A percentile compares a stretch with the other conserved stretches of the same genome.
phyloP scores from a whole-genome alignment of 306 rosid genomes.

The Malus sieversii region DNA sequence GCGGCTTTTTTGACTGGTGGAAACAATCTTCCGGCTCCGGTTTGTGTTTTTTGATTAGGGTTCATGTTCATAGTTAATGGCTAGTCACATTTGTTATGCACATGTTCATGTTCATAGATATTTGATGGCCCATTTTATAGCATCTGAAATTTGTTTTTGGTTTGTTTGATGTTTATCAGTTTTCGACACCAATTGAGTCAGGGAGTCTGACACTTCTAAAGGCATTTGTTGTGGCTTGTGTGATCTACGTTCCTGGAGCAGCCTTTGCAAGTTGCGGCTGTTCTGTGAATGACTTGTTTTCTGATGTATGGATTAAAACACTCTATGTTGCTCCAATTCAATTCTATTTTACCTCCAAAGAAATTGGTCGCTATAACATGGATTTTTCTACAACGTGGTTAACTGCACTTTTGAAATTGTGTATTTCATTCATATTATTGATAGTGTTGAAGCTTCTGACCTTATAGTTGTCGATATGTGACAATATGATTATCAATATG shows the following conservation, averaged over 20 bases:
- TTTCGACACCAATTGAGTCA: conserved; percentile 6
- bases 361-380: background rate
- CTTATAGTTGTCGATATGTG: no score
- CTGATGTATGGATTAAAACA: conserved; percentile 1
- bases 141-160: background rate
- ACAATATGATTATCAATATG: no score
- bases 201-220: conserved; percentile 19
- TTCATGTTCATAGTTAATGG: background rate
- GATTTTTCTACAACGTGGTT: no score
- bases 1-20: conserved; percentile 16
- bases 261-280: conserved; percentile 13
- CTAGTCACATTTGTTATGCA: background rate
- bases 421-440: no score
- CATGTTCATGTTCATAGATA: background rate
- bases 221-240: conserved; percentile 10
- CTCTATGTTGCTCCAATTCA: background rate
- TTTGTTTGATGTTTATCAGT: conserved; percentile 5
- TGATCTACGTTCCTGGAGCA: conserved; percentile 15
- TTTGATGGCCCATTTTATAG: background rate
- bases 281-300: conserved; percentile 4
- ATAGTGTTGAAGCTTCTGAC: no score
- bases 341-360: background rate
- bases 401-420: no score
- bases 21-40: conserved; percentile 29
- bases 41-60: background rate